phyloP scores from a whole-genome alignment of 2,329 filamentous ascomycete species.

The Pseudogymnoascus verrucosus region DNA sequence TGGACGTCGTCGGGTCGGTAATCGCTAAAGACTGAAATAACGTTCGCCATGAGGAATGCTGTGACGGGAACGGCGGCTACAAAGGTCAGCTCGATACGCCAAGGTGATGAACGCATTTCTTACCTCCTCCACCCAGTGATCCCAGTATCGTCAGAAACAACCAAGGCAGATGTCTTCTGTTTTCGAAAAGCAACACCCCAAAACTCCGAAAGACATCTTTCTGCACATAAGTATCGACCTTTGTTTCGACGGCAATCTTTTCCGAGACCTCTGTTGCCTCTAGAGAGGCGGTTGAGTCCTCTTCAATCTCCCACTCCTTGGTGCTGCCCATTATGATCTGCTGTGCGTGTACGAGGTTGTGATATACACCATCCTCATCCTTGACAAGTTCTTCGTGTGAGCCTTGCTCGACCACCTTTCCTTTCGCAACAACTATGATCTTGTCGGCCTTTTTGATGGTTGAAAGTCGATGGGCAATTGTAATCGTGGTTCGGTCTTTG shows the following conservation, averaged over 20 bases:
- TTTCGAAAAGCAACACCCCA: conserved; percentile 49
- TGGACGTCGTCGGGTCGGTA: conserved; percentile 15
- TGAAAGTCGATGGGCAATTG: conserved; percentile 61
- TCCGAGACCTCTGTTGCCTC: conserved; percentile 29
- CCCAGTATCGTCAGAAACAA: conserved; percentile 44
- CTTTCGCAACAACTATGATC: conserved; percentile 68
- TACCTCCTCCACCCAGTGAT: conserved; percentile 21
- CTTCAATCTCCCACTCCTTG: conserved; percentile 16
- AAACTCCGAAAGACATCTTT: conserved; percentile 44
- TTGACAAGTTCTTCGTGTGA: conserved; percentile 64
- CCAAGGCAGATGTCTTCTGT: conserved; percentile 41
- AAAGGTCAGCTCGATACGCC: neutral
- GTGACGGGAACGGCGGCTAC: conserved; percentile 40
- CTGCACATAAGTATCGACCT: conserved; percentile 26
- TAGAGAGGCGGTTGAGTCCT: conserved; percentile 27
- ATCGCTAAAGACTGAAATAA: conserved; percentile 41
- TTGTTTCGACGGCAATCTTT: conserved; percentile 15
- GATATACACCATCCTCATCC: conserved; percentile 55
- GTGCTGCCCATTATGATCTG: conserved; percentile 42
- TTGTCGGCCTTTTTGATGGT: conserved; percentile 71
- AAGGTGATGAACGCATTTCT: neutral
- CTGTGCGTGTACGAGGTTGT: conserved; percentile 57
- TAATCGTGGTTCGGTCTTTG: conserved; percentile 50
- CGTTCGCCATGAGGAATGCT: conserved; percentile 47
- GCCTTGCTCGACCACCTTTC: conserved; percentile 63